Evolutionary conservation across 495 filamentous ascomycete genomes (phyloP).

Genomic region (Podospora anserina): DNA sequence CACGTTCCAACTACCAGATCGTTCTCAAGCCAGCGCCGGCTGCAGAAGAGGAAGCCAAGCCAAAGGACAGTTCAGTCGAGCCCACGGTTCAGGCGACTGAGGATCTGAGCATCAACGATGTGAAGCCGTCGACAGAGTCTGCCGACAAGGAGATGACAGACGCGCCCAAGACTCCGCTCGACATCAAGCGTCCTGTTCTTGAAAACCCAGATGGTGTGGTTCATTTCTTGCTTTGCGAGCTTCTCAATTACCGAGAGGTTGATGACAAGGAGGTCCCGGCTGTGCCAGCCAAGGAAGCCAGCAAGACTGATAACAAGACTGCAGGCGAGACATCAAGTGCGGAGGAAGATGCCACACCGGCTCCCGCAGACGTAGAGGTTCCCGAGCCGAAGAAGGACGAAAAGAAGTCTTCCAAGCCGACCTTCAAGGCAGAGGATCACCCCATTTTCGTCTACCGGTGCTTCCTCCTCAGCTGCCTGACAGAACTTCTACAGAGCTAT

Average conservation of each 20-base stretch:
- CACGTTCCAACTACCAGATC: not conserved
- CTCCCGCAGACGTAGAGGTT: slow-evolving; percentile 25
- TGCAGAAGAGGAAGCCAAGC: slow-evolving; percentile 32
- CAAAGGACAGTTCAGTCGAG: slow-evolving; percentile 40
- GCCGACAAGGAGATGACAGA: slow-evolving; percentile 54
- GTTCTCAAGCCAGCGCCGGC: slow-evolving; percentile 37
- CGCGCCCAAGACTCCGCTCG: slow-evolving; percentile 57
- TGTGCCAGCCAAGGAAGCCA: slow-evolving; percentile 48
- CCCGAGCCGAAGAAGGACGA: slow-evolving; percentile 41
- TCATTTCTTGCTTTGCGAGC: slow-evolving; percentile 90
- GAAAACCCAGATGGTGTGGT: slow-evolving; percentile 95
- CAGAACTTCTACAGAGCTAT: slow-evolving; percentile 89
- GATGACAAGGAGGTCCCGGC: slow-evolving; percentile 67
- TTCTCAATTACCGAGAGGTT: slow-evolving; percentile 87
- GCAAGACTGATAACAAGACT: slow-evolving; percentile 21
- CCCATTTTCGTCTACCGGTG: slow-evolving; percentile 95
- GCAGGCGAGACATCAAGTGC: slow-evolving; percentile 23
- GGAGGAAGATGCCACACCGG: slow-evolving; percentile 25
- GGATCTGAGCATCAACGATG: slow-evolving; percentile 49
- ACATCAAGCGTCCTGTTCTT: slow-evolving; percentile 78
- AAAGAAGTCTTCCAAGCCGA: slow-evolving; percentile 68
- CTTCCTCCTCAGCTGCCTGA: slow-evolving; percentile 89
- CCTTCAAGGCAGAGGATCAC: slow-evolving; percentile 89
- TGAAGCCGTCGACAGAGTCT: slow-evolving; percentile 52
- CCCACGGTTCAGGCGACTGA: slow-evolving; percentile 55